phyloP scores from a whole-genome alignment of 148 eudicot genomes.

The Fagopyrum esculentum region DNA sequence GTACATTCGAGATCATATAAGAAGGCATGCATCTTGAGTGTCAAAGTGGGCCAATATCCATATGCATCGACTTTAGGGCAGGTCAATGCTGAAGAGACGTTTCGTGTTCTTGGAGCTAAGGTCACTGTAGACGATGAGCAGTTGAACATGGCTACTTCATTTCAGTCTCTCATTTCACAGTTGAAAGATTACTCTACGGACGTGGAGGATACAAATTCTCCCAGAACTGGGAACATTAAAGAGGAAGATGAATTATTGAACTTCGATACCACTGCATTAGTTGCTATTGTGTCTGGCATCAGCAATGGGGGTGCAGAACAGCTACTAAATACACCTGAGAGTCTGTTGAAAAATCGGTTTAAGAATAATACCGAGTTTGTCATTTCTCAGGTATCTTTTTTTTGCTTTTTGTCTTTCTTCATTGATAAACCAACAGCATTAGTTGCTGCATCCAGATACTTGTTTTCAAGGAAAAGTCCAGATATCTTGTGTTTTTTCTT shows the following conservation, averaged over 20 bases:
- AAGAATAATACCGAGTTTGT: constrained; percentile 75
- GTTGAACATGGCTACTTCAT: constrained; percentile 28
- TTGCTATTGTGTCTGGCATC: constrained; percentile 82
- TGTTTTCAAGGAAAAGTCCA: background rate
- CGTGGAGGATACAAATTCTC: constrained; percentile 14
- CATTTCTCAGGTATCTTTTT: constrained; percentile 57
- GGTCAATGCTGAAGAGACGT: constrained; percentile 13
- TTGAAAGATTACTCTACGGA: constrained; percentile 37
- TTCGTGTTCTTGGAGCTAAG: constrained; percentile 18
- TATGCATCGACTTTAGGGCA: constrained; percentile 21
- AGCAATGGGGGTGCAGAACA: constrained; percentile 65
- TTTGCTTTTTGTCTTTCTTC: background rate
- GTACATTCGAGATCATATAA: constrained; percentile 43
- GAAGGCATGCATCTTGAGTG: constrained; percentile 40
- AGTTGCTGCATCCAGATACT: too few species aligned
- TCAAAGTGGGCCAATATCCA: constrained; percentile 32
- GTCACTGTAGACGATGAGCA: constrained; percentile 11
- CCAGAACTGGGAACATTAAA: constrained; percentile 9
- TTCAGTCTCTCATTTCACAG: constrained; percentile 38
- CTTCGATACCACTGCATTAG: constrained; percentile 89
- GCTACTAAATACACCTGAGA: constrained; percentile 61
- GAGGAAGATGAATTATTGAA: constrained; percentile 41
- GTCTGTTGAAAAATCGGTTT: constrained; percentile 50
- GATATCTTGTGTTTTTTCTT: background rate
- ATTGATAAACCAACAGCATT: too few species aligned